Evolutionary conservation across 148 eudicot genomes (phyloP).

Genomic region (Drosera capensis): DNA sequence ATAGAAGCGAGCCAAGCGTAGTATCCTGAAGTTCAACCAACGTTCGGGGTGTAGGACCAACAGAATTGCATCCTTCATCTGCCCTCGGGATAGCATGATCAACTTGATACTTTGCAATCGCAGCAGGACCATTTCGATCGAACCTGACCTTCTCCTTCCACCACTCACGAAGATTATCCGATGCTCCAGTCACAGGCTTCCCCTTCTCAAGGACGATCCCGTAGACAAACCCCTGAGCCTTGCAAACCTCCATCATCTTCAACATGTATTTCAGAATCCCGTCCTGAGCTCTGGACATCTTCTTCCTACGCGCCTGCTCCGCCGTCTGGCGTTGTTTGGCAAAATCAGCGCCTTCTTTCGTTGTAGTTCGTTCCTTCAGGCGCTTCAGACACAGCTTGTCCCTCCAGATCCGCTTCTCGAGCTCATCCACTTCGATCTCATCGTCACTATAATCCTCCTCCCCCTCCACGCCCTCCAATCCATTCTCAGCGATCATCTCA

Average conservation of each 20-base stretch:
- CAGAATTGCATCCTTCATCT: conserved; percentile 16
- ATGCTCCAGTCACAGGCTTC: conserved; percentile 60
- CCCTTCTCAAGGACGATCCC: conserved; percentile 70
- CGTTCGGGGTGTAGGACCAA: conserved; percentile 38
- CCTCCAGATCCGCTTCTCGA: conserved; percentile 53
- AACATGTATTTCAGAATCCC: conserved; percentile 61
- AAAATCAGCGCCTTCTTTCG: conserved; percentile 26
- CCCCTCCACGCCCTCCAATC: conserved; percentile 16
- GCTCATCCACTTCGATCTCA: conserved; percentile 54
- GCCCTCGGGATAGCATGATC: conserved; percentile 27
- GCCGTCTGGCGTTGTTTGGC: conserved; percentile 34
- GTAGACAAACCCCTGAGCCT: conserved; percentile 63
- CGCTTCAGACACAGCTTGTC: conserved; percentile 49
- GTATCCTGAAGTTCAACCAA: conserved; percentile 62
- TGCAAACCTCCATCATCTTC: conserved; percentile 68
- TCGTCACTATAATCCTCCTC: conserved; percentile 52
- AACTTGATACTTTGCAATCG: conserved; percentile 34
- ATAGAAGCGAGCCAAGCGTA: conserved; percentile 48
- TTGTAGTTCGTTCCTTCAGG: conserved; percentile 30
- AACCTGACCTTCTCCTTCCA: conserved; percentile 67
- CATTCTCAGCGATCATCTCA: conserved; percentile 12
- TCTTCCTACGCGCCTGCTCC: conserved; percentile 56
- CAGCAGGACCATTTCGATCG: conserved; percentile 60
- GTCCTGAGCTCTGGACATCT: conserved; percentile 64
- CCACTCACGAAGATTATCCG: conserved; percentile 65